Evolutionary conservation across 164 flowering plant species (phyloP), one percentile per base, ranked within the genome.

Genomic region (Sedum album): DNA sequence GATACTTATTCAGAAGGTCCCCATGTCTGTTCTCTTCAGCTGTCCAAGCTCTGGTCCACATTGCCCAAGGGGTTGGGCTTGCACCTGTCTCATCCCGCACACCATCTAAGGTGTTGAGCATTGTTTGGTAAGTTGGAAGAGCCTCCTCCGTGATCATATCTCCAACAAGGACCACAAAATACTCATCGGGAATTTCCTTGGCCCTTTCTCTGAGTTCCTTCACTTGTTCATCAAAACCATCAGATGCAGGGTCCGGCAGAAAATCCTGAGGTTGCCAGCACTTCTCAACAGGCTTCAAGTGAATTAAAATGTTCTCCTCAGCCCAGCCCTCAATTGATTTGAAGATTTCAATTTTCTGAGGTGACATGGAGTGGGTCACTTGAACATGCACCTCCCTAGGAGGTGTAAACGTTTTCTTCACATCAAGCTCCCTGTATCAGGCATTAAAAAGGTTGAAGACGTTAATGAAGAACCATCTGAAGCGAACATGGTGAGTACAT

Each of bases 181-280:
- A 44, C 48, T 44, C 48, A 44, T 44, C 48, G 15, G 48, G 48
- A 44, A 44, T 44, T 44, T 44, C 48, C 48, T 44, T 44, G 17
- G 48, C 48, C 48, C 48, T 44, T 44, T 44, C 48, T 44, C 48
- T 44, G 48, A 44, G 48, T 44, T 44, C 48, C 48, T 44, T 44
- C n/a, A 44, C 48, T 44, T 44, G 48, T 44, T 44, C 48, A 17
- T 44, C 48, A 44, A 44, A 44, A 17, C 48, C 48, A 44, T 44
- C 48, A 9, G 48, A 44, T 44, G 48, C 48, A 44, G 48, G 48
- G 48, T 44, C 48, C 3, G 48, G 48, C 48, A 44, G 48, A 44
- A 44, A 44, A 44, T 44, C 48, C 48, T 44, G 48, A 44, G 48
- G n/a, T 44, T 44, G 48, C 48, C 48, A 44, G 48, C 48, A 44